A percentile compares a stretch with the other conserved stretches of the same genome.
Evolutionary conservation across 371 early-diverging fungal genomes (phyloP).

Genomic region (Quaeritorhiza haematococci): DNA sequence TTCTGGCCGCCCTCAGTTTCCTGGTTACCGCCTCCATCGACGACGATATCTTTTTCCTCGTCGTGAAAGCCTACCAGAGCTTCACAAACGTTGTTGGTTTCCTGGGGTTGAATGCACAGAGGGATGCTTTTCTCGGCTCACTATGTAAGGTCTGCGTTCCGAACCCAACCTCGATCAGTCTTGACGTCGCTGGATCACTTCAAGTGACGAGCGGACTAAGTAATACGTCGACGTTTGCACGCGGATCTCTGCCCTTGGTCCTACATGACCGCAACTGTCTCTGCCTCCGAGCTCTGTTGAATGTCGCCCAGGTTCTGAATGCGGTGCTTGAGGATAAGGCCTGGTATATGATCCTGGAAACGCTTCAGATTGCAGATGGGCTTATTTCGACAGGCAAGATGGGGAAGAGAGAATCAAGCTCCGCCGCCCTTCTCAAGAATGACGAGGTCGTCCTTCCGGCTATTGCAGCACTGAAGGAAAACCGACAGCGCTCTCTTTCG

Average conservation of each 20-base stretch:
- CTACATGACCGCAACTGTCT: constrained; percentile 74
- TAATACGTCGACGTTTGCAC: not conserved
- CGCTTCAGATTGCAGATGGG: constrained; percentile 80
- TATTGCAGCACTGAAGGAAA: not conserved
- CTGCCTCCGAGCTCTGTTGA: constrained; percentile 69
- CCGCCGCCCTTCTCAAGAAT: constrained; percentile 14
- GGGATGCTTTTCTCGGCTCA: constrained; percentile 80
- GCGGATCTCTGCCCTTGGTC: constrained; percentile 16
- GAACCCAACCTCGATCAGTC: constrained; percentile 36
- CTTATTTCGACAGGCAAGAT: constrained; percentile 42
- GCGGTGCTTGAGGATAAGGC: constrained; percentile 65
- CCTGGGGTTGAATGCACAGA: constrained; percentile 66
- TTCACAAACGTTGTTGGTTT: constrained; percentile 83
- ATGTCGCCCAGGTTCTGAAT: constrained; percentile 69
- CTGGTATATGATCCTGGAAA: constrained; percentile 86
- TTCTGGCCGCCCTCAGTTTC: constrained; percentile 75
- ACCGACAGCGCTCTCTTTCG: not conserved
- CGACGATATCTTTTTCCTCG: constrained; percentile 72
- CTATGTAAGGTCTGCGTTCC: constrained; percentile 64
- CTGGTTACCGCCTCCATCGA: constrained; percentile 74
- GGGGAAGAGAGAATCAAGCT: constrained; percentile 35
- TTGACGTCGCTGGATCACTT: too few species aligned
- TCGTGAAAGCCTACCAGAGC: constrained; percentile 67
- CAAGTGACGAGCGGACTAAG: not conserved
- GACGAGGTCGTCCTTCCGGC: constrained; percentile 6